phyloP scores from a whole-genome alignment of 179 eudicot genomes.

The Silene noctiflora region DNA sequence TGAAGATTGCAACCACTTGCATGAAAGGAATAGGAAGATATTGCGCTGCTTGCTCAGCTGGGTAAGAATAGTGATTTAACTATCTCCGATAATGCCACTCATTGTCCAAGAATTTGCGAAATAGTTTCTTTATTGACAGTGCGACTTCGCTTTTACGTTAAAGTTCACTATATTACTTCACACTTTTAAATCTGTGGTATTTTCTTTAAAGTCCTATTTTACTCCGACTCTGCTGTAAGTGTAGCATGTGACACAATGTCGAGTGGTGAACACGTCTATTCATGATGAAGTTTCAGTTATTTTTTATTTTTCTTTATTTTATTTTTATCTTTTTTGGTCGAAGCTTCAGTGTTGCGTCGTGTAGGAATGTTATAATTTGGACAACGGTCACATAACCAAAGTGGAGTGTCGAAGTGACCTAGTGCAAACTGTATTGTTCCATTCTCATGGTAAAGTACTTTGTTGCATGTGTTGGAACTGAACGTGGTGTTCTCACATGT shows the following conservation, averaged over 20 bases:
- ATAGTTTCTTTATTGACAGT: not conserved
- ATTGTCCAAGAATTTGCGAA: not conserved
- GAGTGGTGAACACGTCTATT: not conserved
- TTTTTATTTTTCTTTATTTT: not conserved
- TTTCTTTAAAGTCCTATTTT: not conserved
- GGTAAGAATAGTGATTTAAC: slow-evolving; percentile 46
- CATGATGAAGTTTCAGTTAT: not conserved
- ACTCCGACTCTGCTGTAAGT: not conserved
- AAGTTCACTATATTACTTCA: not conserved
- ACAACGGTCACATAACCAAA: not conserved
- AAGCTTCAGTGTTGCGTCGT: not conserved
- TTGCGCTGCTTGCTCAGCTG: slow-evolving; percentile 93
- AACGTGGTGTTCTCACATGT: slow-evolving; percentile 22
- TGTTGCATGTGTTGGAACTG: slow-evolving; percentile 15
- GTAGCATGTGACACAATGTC: not conserved
- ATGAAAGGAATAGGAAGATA: slow-evolving; percentile 73
- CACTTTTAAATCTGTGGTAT: slow-evolving; percentile 6
- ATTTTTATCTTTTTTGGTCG: not conserved
- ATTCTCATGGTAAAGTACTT: not conserved
- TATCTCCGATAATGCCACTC: not conserved
- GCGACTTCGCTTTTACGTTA: not conserved
- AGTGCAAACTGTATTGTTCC: not conserved
- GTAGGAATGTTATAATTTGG: not conserved
- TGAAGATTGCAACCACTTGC: slow-evolving; percentile 53
- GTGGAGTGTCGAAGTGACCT: not conserved